phyloP scores from a whole-genome alignment of 192 early-diverging fungal genomes.

The Backusella sp. region DNA sequence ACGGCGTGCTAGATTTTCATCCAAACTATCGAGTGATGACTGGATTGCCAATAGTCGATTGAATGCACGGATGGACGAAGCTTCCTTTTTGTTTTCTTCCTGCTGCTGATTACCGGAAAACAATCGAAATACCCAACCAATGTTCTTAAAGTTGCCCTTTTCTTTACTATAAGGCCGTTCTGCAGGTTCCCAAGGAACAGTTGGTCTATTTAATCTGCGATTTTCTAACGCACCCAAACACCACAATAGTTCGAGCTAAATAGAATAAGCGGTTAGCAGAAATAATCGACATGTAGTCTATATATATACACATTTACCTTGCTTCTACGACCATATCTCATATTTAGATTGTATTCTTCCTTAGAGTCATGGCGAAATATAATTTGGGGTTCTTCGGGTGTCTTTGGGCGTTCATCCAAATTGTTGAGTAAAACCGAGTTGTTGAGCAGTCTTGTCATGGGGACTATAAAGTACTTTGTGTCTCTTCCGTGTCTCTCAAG shows the following conservation, averaged over 20 bases:
- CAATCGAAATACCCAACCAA: constrained; percentile 61
- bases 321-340: constrained; percentile 64
- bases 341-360: constrained; percentile 55
- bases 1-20: constrained; percentile 52
- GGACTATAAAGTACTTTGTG: constrained; percentile 60
- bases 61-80: constrained; percentile 54
- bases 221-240: constrained; percentile 54
- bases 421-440: constrained; percentile 52
- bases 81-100: constrained; percentile 57
- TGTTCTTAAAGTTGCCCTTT: constrained; percentile 51
- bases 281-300: not conserved
- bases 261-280: not conserved
- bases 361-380: constrained; percentile 56
- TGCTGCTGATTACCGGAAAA: constrained; percentile 60
- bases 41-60: constrained; percentile 63
- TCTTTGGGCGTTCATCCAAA: constrained; percentile 50
- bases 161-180: constrained; percentile 43
- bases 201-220: constrained; percentile 42
- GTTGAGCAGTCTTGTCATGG: constrained; percentile 59
- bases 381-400: constrained; percentile 62
- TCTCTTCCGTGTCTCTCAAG: constrained; percentile 44
- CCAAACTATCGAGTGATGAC: constrained; percentile 55
- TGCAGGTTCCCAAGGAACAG: constrained; percentile 56
- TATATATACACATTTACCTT: constrained; percentile 47
- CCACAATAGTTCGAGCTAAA: constrained; percentile 57